A percentile compares a stretch with the other conserved stretches of the same genome.
These are phyloP conservation scores for Rhizopus sp. DNA, from an alignment of 371 early-diverging fungal species.

Conservation along the genomic window DNA sequence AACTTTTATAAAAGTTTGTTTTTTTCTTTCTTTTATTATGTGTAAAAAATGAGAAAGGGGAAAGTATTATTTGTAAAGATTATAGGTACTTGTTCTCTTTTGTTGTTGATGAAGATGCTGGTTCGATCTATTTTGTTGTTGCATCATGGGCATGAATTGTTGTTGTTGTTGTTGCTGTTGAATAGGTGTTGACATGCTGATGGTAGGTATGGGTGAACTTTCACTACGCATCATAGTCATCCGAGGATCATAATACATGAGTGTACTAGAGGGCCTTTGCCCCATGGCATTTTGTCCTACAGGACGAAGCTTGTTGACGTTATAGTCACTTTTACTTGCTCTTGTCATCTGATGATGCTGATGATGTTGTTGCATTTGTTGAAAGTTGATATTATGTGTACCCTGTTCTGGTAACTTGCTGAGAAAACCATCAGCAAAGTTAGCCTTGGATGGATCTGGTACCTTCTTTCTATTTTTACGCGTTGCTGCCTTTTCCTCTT, in stretches of 20 bases:
- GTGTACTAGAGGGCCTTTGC: conserved; percentile 7
- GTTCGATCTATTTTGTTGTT: conserved; percentile 12
- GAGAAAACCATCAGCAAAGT: conserved; percentile 36
- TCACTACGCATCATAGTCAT: conserved; percentile 12
- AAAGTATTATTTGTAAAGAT: conserved; percentile 2
- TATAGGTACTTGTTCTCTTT: not conserved
- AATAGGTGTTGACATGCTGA: conserved; percentile 22
- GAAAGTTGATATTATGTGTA: conserved; percentile 42
- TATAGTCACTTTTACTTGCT: conserved; percentile 28
- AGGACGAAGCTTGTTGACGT: conserved; percentile 7
- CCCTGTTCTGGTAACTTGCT: conserved; percentile 33
- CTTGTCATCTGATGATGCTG: conserved; percentile 27
- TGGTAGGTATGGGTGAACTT: conserved; percentile 23
- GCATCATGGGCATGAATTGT: conserved; percentile 16
- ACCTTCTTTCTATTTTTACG: conserved; percentile 32
- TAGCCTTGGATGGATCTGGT: conserved; percentile 38
- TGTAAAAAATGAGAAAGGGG: not conserved
- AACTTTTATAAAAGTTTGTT: too few relatives aligned
- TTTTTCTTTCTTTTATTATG: too few relatives aligned
- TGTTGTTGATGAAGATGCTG: conserved; percentile 13
- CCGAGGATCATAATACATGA: conserved; percentile 18
- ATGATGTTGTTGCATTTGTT: conserved; percentile 22
- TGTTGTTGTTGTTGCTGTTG: conserved; percentile 10
- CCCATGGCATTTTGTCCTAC: not conserved
- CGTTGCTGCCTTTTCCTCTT: conserved; percentile 39